Evolutionary conservation across 345 rosid genomes (phyloP), one percentile per base, ranked within the genome.

Genomic region (Lepidium sativum): DNA sequence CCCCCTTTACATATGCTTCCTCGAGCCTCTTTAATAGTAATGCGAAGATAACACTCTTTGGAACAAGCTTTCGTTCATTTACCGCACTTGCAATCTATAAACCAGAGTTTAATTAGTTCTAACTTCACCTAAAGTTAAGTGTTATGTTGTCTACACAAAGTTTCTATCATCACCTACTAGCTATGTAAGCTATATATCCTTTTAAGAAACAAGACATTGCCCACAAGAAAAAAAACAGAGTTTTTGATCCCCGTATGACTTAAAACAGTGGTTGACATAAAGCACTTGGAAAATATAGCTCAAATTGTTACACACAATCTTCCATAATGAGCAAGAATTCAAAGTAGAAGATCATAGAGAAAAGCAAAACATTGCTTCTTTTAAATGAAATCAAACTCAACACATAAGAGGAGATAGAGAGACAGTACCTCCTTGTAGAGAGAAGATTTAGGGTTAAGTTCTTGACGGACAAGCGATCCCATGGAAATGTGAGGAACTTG

Each of bases 401-500:
- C 11, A n/a, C 10, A 48, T 1, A 25, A 66, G 33, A 47, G 32
- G 8, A 10, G 29, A 29, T 9, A 9, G 8, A 52, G 4, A 9
- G 23, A 32, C 6, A 4, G 0, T 5, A 91, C 99, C 95, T 86
- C 80, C 63, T 80, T 79, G 69, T 88, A 81, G 44, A 94, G 82
- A 63, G 87, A 68, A 60, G 96, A 94, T 34, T 56, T 75, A 75
- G 92, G 95, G 74, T 67, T 70, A 9, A 94, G 89, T 84, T 94
- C 88, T 64, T 90, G 96, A 6, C 92, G 83, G 33, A 90, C 79
- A 60, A 94, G 91, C 16, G 92, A 69, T 21, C 86, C 95, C 95
- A 86, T 88, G 67, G 97, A 94, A 76, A 94, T 90, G 77, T 85
- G 95, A 61, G 99, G 96, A 72, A 94, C 86, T 60, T 83, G 71